Base-by-base conservation (phyloP, 2,329 filamentous ascomycete genomes). In the Colletotrichum siamense region DNA sequence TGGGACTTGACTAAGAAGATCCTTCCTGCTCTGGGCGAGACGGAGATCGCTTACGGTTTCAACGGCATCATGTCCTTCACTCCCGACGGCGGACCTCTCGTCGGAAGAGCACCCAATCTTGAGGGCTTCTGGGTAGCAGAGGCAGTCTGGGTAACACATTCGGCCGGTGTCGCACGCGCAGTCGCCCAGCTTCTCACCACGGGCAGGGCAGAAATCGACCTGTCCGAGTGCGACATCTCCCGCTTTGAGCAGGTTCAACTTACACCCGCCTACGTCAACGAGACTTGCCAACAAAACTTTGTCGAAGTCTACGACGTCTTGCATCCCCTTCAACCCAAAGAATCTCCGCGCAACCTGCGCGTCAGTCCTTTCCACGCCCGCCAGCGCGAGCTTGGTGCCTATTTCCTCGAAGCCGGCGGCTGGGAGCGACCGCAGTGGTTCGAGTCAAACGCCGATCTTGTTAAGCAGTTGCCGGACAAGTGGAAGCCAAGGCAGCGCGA, bases 41-140 rank as follows among this genome's bases (percentile, higher is more conserved):
- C 84, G 16, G 82, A 91, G 73, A 88, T 93, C 8, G 88, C 85
- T 0, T 88, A 92, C 55, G 92, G 91, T 0, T 93, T 93, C 86
- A 93, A 93, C 79, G 92, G 92, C 4, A 88, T 93, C 79, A 91
- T 93, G 82, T 93, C 92, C 0, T 93, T 93, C 79, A 93, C 92
- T 0, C 92, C 92, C 0, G 92, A 93, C 69, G 91, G 92, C 1
- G 91, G 90, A 0, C 89, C 92, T 0, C 85, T 93, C 0, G 85
- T 93, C 3, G 92, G 92, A 4, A 87, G 90, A 79, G 86, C 90
- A 1, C 91, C 92, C 8, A 87, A 87, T 16, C 82, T 93, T 0
- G 89, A 92, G 62, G 90, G 90, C 15, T 93, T 93, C 82, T 93
- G 88, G 78, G 90, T 93, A 1, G 92, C 92, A 0, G 92, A 93